phyloP scores from a whole-genome alignment of 2,329 filamentous ascomycete species.

The Fusarium tupiense region DNA sequence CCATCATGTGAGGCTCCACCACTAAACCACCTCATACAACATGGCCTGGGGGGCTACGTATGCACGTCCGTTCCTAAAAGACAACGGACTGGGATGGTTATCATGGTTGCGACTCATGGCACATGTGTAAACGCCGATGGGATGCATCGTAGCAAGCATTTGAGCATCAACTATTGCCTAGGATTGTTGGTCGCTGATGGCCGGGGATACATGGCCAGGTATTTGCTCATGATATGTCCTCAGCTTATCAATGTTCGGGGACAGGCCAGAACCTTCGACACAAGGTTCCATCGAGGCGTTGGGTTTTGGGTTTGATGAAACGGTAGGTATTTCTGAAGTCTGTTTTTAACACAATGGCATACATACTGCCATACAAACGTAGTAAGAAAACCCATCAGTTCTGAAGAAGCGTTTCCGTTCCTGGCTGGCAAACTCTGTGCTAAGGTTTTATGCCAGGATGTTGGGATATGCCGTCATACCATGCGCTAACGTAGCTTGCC shows the following conservation, averaged over 20 bases:
- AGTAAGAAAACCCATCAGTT: not conserved
- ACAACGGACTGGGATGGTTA: not conserved
- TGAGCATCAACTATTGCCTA: slow-evolving; percentile 9
- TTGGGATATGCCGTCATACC: slow-evolving; percentile 23
- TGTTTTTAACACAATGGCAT: not conserved
- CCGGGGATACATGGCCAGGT: not conserved
- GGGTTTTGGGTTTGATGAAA: not conserved
- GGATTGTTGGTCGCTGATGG: slow-evolving; percentile 5
- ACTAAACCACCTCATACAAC: slow-evolving; percentile 17
- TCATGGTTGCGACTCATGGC: slow-evolving; percentile 24
- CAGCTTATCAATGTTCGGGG: not conserved
- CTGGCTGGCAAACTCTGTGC: not conserved
- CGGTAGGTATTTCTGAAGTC: slow-evolving; percentile 4
- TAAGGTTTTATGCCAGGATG: slow-evolving; percentile 1
- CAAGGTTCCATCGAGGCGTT: not conserved
- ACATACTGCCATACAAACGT: not conserved
- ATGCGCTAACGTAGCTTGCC: not conserved
- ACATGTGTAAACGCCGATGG: not conserved
- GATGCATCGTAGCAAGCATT: slow-evolving; percentile 12
- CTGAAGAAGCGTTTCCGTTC: not conserved
- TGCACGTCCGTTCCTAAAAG: slow-evolving; percentile 7
- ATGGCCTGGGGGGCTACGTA: not conserved
- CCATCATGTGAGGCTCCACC: slow-evolving; percentile 31
- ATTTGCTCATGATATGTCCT: slow-evolving; percentile 1
- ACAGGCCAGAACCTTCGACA: not conserved